Base-by-base conservation (phyloP, 129 eudicot genomes). In the Saussurea involucrata region DNA sequence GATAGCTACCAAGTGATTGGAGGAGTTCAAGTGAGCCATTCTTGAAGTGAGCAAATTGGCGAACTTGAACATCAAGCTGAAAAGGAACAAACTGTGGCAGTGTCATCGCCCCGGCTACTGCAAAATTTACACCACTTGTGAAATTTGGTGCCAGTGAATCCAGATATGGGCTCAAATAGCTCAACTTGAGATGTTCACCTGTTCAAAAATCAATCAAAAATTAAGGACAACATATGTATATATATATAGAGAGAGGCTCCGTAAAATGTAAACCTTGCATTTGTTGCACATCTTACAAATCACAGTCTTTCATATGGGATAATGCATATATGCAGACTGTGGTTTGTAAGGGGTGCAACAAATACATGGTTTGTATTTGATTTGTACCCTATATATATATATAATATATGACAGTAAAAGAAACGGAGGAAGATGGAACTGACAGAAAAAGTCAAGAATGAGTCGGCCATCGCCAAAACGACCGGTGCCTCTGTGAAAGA, bases 61-160 rank as follows among this genome's bases (percentile, higher is more conserved):
- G 86, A 73, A 83, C 67, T 67, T 83, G 86, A 58, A 83, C 80
- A 60, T 73, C 83, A 8, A 83, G 78, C 25, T 73, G 79, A 83
- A 83, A 83, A 77, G 86, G 86, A 33, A 78, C 83, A 71, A 77
- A 83, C 10, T 83, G 79, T 60, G 86, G 86, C 37, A 55, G 46
- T 37, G 86, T 83, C 86, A 78, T 83, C 28, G 86, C 86, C 34
- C 86, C 86, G 32, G 83, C 67, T 72, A 83, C 83, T 40, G 86
- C 86, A 66, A 83, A 83, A 64, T 83, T 83, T 66, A 83, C 83
- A 24, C 86, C 86, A 77, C 83, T 83, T 6, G 86, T 83, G 80
- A 83, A 83, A 71, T 83, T 83, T 73, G 86, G 86, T n/a, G 86
- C 86, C 53, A 83, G 21, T 22, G 86, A 77, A 10, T 83, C 86